These are phyloP conservation scores for Yueomyces sp. DNA, from an alignment of 1,139 yeast species.

Conservation along the genomic window DNA sequence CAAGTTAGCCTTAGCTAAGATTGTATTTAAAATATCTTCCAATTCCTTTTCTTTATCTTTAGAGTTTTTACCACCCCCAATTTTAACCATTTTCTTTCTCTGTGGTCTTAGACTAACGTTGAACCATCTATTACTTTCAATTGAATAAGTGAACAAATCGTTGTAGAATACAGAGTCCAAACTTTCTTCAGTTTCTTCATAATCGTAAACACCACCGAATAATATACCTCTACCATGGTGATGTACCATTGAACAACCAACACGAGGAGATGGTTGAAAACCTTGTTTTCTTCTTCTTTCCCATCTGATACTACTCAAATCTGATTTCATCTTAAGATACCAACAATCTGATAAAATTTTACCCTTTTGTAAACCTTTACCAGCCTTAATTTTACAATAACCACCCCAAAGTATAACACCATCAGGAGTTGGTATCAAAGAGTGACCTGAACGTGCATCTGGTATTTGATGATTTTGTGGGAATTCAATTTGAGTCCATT, in stretches of 20 bases:
- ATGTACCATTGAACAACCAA: slow-evolving; percentile 82
- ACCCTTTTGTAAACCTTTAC: slow-evolving; percentile 82
- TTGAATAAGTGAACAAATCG: slow-evolving; percentile 67
- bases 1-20: slow-evolving; percentile 59
- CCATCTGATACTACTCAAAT: slow-evolving; percentile 69
- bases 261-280: slow-evolving; percentile 79
- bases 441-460: slow-evolving; percentile 90
- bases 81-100: slow-evolving; percentile 24
- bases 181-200: slow-evolving; percentile 88
- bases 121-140: slow-evolving; percentile 85
- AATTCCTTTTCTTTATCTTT: slow-evolving; percentile 62
- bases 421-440: slow-evolving; percentile 66
- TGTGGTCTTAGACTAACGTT: slow-evolving; percentile 54
- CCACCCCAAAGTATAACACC: slow-evolving; percentile 92
- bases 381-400: slow-evolving; percentile 83
- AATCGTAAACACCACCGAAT: slow-evolving; percentile 94
- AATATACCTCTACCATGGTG: slow-evolving; percentile 89
- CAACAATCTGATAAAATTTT: slow-evolving; percentile 83
- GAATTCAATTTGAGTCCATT: slow-evolving; percentile 84
- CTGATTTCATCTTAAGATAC: slow-evolving; percentile 79
- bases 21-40: slow-evolving; percentile 65
- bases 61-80: slow-evolving; percentile 11
- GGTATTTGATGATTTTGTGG: slow-evolving; percentile 75
- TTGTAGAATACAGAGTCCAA: slow-evolving; percentile 78
- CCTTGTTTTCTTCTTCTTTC: slow-evolving; percentile 87